Percentiles rank a stretch among this genome's conserved stretches.
phyloP scores from a whole-genome alignment of 2,329 filamentous ascomycete species.

The Juglanconis sp. region DNA sequence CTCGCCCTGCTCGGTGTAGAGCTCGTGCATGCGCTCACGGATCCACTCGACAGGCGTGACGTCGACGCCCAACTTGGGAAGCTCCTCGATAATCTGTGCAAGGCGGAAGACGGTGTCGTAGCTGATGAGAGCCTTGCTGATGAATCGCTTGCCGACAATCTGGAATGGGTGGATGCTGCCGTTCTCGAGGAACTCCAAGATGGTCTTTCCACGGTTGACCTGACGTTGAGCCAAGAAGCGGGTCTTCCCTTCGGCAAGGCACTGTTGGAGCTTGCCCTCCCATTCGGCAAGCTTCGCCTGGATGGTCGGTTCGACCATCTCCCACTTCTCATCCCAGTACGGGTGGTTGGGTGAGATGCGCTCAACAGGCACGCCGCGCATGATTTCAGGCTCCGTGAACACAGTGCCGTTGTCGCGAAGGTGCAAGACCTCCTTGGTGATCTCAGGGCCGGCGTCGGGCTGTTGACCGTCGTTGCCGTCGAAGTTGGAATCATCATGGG shows the following conservation, averaged over 20 bases:
- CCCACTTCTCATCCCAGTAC: constrained; percentile 57
- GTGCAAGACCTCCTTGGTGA: constrained; percentile 42
- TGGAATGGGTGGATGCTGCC: constrained; percentile 56
- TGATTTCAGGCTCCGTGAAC: constrained; percentile 49
- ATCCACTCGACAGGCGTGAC: constrained; percentile 55
- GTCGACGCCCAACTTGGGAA: constrained; percentile 51
- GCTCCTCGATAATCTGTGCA: constrained; percentile 47
- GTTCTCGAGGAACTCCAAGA: constrained; percentile 49
- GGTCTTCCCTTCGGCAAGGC: constrained; percentile 34
- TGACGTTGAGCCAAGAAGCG: constrained; percentile 55
- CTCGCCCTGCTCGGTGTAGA: constrained; percentile 39
- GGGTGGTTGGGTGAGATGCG: constrained; percentile 49
- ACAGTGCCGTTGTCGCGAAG: constrained; percentile 47
- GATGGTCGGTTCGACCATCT: constrained; percentile 40
- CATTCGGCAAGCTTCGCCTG: constrained; percentile 42
- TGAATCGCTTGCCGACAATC: constrained; percentile 50
- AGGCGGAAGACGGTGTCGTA: constrained; percentile 58
- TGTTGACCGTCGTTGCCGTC: constrained; percentile 15
- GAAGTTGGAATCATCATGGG: constrained; percentile 4
- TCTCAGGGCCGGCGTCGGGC: constrained; percentile 32
- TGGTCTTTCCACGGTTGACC: constrained; percentile 51
- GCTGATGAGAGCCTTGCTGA: constrained; percentile 41
- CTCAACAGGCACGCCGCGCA: constrained; percentile 49
- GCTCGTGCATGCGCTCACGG: constrained; percentile 53
- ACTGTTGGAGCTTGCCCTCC: constrained; percentile 44